A percentile compares a stretch with the other conserved stretches of the same genome.
phyloP scores from a whole-genome alignment of 108 stramenopile genomes.

The Bacterosira constricta region DNA sequence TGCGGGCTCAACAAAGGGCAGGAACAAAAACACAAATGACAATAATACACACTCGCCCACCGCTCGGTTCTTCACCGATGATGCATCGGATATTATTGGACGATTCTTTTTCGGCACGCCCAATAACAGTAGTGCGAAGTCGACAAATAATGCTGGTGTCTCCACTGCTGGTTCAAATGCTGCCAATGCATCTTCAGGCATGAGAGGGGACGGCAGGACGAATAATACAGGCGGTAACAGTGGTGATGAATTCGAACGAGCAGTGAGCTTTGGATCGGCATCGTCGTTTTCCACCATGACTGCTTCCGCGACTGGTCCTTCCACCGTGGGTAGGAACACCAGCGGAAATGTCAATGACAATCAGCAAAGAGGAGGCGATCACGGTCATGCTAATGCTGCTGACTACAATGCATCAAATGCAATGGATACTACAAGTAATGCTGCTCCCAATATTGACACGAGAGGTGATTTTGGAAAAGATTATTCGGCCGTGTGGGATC shows the following conservation, averaged over 20 bases:
- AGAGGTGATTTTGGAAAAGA: too few relatives aligned
- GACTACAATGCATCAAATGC: too few relatives aligned
- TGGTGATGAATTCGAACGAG: background rate
- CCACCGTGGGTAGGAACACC: background rate
- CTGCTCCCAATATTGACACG: too few relatives aligned
- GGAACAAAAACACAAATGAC: too few relatives aligned
- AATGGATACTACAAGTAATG: too few relatives aligned
- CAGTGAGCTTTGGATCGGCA: conserved; percentile 22
- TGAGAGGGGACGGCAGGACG: background rate
- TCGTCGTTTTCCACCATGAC: conserved; percentile 22
- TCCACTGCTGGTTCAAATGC: background rate
- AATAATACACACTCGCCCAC: conserved; percentile 5
- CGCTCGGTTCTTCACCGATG: conserved; percentile 35
- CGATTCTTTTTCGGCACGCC: conserved; percentile 39
- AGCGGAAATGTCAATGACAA: background rate
- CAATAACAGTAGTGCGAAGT: too few relatives aligned
- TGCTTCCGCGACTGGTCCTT: background rate
- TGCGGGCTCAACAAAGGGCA: too few relatives aligned
- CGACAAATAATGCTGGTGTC: too few relatives aligned
- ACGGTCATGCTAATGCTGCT: background rate
- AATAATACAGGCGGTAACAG: background rate
- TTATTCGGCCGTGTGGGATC: conserved; percentile 39
- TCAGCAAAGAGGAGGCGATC: background rate
- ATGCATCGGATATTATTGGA: conserved; percentile 43
- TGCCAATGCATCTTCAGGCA: background rate